These are phyloP conservation scores for Borealophlyctis nickersoniae DNA, from an alignment of 192 early-diverging fungal genomes.

Conservation along the genomic window DNA sequence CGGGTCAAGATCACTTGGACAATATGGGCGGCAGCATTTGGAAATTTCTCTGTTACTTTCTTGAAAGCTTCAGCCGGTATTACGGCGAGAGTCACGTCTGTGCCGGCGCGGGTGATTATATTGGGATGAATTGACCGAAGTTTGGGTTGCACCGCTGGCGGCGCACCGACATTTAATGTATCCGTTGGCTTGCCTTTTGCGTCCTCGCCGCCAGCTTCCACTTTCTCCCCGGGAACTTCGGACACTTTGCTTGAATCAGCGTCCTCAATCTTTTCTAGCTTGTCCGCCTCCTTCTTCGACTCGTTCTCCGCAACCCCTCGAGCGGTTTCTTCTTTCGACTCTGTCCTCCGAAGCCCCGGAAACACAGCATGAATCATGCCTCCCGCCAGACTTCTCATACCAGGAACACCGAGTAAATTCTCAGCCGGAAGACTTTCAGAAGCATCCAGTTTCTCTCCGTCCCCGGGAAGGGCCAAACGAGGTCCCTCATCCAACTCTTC, in stretches of 20 bases:
- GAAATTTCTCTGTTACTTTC: slow-evolving; percentile 83
- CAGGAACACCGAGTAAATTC: too few species aligned
- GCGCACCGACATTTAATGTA: not conserved
- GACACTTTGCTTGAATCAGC: not conserved
- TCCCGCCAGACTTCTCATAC: slow-evolving; percentile 3
- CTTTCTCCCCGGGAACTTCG: not conserved
- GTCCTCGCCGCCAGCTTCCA: not conserved
- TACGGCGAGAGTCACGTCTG: slow-evolving; percentile 87
- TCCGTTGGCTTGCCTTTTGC: not conserved
- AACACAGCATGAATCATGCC: slow-evolving; percentile 21
- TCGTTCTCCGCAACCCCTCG: not conserved
- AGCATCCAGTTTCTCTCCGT: not conserved
- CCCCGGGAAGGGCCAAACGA: not conserved
- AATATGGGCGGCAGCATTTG: slow-evolving; percentile 89
- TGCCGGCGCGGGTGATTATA: slow-evolving; percentile 78
- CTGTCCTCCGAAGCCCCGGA: slow-evolving; percentile 14
- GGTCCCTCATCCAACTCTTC: slow-evolving; percentile 52
- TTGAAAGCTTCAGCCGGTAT: slow-evolving; percentile 93
- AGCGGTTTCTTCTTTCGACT: slow-evolving; percentile 11
- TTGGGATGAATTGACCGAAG: slow-evolving; percentile 55
- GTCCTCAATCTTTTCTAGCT: not conserved
- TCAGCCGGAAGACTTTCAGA: slow-evolving; percentile 5
- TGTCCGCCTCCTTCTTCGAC: slow-evolving; percentile 4
- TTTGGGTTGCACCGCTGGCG: too few species aligned
- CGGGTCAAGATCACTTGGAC: slow-evolving; percentile 93